Base-by-base conservation (phyloP, 805 yeast genomes). In the Ogataea trehaloabstinens region DNA sequence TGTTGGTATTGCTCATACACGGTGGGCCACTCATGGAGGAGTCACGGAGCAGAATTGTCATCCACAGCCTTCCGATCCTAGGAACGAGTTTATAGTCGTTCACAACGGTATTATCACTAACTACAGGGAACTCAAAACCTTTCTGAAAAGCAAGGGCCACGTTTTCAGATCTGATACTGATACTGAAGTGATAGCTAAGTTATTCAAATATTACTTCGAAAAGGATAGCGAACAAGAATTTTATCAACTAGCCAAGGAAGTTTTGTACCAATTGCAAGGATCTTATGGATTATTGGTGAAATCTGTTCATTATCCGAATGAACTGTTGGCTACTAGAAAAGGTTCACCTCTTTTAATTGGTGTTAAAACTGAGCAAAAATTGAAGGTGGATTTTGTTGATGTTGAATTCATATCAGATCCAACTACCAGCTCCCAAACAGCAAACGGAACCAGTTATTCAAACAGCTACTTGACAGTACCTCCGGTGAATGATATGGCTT, bases 21-120 rank as follows among this genome's bases (percentile, higher is more conserved):
- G 99, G 73, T 93, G 99, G 99, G 99, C 99, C 36, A 93, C 99
- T 27, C 99, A 93, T 65, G 99, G 99, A 66, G 86, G 82, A 55
- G 97, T 97, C 41, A 80, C 78, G 50, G 78, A 74, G 46, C 54
- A 64, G 45, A 93, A 93, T 72, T 93, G 98, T 62, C 99, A 93
- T 64, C 99, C 99, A 34, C 98, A 91, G 61, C 73, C 91, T 49
- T 87, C 96, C 1, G 99, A 88, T 62, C 74, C 77, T 7, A 65
- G 66, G 32, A 83, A 84, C 53, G 95, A 90, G 64, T 93, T 93
- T 56, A 79, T 87, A 31, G 82, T 93, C 48, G 98, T 93, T 37
- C 99, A 93, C 72, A 93, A 93, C 57, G 99, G 99, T 73, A 93
- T 93, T 63, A 88, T 93, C 66, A 93, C 99, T 55, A 93, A 93